phyloP scores from a whole-genome alignment of 2,329 filamentous ascomycete species.

The Phialophora tarda region DNA sequence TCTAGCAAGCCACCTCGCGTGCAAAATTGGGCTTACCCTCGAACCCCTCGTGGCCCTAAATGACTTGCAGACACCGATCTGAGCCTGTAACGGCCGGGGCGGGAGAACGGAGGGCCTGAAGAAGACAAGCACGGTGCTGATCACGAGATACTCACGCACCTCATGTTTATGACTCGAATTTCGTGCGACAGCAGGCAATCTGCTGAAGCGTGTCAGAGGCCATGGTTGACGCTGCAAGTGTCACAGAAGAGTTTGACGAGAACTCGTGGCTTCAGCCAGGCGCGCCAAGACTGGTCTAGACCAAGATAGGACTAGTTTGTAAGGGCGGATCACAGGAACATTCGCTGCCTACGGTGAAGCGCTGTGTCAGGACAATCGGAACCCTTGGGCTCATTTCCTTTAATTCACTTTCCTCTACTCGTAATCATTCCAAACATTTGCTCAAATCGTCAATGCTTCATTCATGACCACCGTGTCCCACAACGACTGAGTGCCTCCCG shows the following conservation, averaged over 20 bases:
- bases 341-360: not conserved
- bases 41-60: not conserved
- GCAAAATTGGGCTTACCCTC: not conserved
- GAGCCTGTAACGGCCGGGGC: not conserved
- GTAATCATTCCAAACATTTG: not conserved
- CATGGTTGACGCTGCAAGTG: slow-evolving; percentile 10
- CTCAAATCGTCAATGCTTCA: too few relatives aligned
- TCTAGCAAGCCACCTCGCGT: slow-evolving; percentile 1
- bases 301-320: not conserved
- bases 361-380: too few relatives aligned
- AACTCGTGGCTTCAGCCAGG: not conserved
- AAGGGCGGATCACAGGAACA: not conserved
- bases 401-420: too few relatives aligned
- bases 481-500: too few relatives aligned
- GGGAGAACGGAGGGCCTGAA: not conserved
- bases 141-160: not conserved
- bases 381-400: too few relatives aligned
- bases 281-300: not conserved
- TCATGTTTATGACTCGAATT: not conserved
- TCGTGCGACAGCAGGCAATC: slow-evolving; percentile 7
- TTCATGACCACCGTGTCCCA: too few relatives aligned
- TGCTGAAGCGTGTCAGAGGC: slow-evolving; percentile 17
- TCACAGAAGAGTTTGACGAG: slow-evolving; percentile 18
- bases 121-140: not conserved
- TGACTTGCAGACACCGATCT: slow-evolving; percentile 12